A percentile compares a stretch with the other conserved stretches of the same genome.
Conservation (phyloP, 202 grass and related monocot genomes). For the Digitaria exilis region DNA sequence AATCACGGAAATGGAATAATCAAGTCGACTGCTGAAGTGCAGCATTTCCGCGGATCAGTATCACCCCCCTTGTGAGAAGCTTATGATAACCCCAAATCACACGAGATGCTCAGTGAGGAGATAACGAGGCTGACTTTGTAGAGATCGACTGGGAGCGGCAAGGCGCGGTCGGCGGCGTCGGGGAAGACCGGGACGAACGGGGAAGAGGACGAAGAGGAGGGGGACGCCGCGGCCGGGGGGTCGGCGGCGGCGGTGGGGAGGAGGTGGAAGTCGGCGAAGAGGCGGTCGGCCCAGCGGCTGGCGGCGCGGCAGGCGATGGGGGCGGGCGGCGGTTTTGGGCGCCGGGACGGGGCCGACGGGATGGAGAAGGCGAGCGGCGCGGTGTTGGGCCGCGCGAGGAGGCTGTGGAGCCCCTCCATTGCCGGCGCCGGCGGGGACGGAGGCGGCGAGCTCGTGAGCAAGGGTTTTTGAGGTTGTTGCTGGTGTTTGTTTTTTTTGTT, state of each 20-base stretch:
- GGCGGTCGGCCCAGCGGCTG: slow-evolving; percentile 92
- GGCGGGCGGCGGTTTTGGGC: neutral
- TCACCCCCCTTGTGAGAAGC: neutral
- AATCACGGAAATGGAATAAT: neutral
- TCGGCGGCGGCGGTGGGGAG: slow-evolving; percentile 35
- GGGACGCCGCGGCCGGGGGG: slow-evolving; percentile 20
- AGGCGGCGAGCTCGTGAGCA: neutral
- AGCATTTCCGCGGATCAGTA: neutral
- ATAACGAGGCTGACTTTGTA: slow-evolving; percentile 59
- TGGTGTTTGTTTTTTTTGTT: no score
- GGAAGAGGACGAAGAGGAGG: slow-evolving; percentile 9
- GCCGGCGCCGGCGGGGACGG: neutral
- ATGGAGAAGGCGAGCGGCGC: slow-evolving; percentile 45
- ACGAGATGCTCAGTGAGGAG: neutral
- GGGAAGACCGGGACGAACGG: slow-evolving; percentile 60
- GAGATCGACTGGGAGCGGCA: slow-evolving; percentile 77
- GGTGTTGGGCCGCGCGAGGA: slow-evolving; percentile 46
- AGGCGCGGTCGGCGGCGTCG: slow-evolving; percentile 49
- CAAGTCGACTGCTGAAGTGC: neutral
- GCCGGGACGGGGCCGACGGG: neutral
- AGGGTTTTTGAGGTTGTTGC: no score
- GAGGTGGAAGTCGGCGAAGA: slow-evolving; percentile 84
- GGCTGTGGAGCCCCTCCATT: slow-evolving; percentile 61
- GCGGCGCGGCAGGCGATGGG: no score
- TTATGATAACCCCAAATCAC: neutral